A percentile compares a stretch with the other conserved stretches of the same genome.
phyloP scores from a whole-genome alignment of 805 yeast species.

The Novakomyces olei region DNA sequence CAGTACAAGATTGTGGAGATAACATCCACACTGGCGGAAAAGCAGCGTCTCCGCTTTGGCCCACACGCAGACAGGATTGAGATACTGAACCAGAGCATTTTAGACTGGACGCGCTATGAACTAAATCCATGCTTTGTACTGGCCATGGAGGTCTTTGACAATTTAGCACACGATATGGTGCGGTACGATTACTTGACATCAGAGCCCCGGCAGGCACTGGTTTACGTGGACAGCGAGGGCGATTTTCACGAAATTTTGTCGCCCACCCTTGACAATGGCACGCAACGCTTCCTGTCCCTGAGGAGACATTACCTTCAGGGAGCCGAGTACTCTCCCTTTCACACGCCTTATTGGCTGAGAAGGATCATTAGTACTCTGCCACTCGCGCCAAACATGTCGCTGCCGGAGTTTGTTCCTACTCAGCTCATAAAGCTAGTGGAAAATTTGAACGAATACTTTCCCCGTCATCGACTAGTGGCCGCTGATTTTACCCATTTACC shows the following conservation, averaged over 20 bases:
- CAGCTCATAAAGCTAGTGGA: constrained; percentile 42
- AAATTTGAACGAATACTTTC: constrained; percentile 40
- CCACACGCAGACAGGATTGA: constrained; percentile 37
- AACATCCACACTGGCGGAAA: constrained; percentile 35
- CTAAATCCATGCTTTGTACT: constrained; percentile 44
- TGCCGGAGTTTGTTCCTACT: constrained; percentile 68
- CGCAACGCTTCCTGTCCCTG: constrained; percentile 31
- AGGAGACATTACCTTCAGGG: constrained; percentile 40
- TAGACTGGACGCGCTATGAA: constrained; percentile 38
- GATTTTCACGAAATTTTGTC: constrained; percentile 50
- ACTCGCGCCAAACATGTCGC: constrained; percentile 39
- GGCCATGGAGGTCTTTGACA: constrained; percentile 68
- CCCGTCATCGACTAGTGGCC: constrained; percentile 49
- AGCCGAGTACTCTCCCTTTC: too few species aligned
- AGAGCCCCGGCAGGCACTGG: constrained; percentile 57
- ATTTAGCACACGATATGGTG: constrained; percentile 60
- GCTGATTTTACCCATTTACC: constrained; percentile 40
- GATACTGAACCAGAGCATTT: constrained; percentile 50
- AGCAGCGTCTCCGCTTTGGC: constrained; percentile 23
- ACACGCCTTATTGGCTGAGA: constrained; percentile 25
- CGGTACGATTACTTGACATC: constrained; percentile 49
- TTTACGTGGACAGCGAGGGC: constrained; percentile 45
- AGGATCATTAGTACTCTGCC: constrained; percentile 33
- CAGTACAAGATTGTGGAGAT: constrained; percentile 55
- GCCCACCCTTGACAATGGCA: constrained; percentile 13